Conservation (phyloP, 2,329 filamentous ascomycete genomes). For the Graphiopsis chlorocephala region DNA sequence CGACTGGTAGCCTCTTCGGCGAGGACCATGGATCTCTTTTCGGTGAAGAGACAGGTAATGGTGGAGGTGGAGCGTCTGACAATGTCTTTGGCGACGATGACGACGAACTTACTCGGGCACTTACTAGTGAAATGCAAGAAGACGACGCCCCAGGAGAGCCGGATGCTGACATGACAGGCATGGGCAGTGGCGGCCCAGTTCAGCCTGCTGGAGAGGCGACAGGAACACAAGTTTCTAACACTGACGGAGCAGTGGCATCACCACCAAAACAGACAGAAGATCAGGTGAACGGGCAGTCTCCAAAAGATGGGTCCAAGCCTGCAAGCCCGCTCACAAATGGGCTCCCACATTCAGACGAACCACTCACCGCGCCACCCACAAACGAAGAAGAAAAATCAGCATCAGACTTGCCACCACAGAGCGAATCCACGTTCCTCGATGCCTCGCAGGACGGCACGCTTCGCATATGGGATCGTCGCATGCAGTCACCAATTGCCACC, state of each 20-base stretch:
- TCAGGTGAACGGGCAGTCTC: slow-evolving; percentile 2
- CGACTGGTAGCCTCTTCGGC: slow-evolving; percentile 78
- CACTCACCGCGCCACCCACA: slow-evolving; percentile 33
- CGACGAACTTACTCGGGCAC: slow-evolving; percentile 73
- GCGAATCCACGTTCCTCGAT: slow-evolving; percentile 79
- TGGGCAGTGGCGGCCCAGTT: slow-evolving; percentile 40
- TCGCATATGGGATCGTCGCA: slow-evolving; percentile 88
- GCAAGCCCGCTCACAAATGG: slow-evolving; percentile 41
- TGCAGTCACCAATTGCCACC: slow-evolving; percentile 71
- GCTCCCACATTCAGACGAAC: slow-evolving; percentile 52
- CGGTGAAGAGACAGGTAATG: slow-evolving; percentile 58
- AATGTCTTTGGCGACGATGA: slow-evolving; percentile 74
- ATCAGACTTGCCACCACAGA: slow-evolving; percentile 48
- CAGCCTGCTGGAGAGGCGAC: slow-evolving; percentile 35
- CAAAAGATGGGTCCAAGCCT: slow-evolving; percentile 3
- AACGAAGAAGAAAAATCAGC: slow-evolving; percentile 32
- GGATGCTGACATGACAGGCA: slow-evolving; percentile 47
- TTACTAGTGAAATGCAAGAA: slow-evolving; percentile 55
- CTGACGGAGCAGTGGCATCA: slow-evolving; percentile 7
- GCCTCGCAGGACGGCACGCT: slow-evolving; percentile 84
- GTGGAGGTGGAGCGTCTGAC: slow-evolving; percentile 46
- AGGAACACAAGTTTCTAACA: slow-evolving; percentile 4
- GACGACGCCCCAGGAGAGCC: slow-evolving; percentile 36
- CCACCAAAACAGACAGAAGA: not conserved
- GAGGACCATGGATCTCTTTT: slow-evolving; percentile 71